Evolutionary conservation across 192 early-diverging fungal species (phyloP).

Genomic region (Backusella tarrabulga): DNA sequence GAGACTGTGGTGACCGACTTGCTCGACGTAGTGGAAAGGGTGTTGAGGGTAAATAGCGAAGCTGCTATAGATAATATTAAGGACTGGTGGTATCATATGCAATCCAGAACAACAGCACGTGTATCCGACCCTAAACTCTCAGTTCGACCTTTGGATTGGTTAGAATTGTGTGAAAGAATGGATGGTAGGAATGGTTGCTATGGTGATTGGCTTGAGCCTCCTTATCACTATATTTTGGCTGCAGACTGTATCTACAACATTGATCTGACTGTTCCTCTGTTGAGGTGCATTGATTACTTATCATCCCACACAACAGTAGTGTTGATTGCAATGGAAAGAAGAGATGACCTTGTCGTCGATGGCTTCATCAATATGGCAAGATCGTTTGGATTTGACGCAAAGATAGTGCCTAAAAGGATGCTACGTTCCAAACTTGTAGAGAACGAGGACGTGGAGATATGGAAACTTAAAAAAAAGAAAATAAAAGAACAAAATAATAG

Average conservation of each 20-base stretch:
- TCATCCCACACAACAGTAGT: conserved; percentile 8
- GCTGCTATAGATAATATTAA: conserved; percentile 11
- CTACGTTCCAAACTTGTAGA: not conserved
- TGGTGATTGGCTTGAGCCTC: conserved; percentile 1
- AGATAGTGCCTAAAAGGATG: conserved; percentile 18
- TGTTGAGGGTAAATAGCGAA: conserved; percentile 19
- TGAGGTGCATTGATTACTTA: conserved; percentile 18
- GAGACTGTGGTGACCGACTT: conserved; percentile 31
- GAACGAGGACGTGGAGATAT: conserved; percentile 35
- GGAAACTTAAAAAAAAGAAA: conserved; percentile 31
- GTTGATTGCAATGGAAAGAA: conserved; percentile 30
- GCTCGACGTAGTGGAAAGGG: conserved; percentile 19
- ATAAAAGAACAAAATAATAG: not conserved
- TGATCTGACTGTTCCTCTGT: conserved; percentile 26
- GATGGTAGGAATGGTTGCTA: not conserved
- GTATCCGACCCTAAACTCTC: not conserved
- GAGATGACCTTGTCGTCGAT: conserved; percentile 32
- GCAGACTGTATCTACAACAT: conserved; percentile 37
- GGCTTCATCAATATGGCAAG: conserved; percentile 28
- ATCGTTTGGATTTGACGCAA: conserved; percentile 24
- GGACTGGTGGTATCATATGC: conserved; percentile 21
- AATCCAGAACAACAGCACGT: not conserved
- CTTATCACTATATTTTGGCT: conserved; percentile 32
- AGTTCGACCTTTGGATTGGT: conserved; percentile 31
- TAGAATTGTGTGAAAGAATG: not conserved